phyloP scores from a whole-genome alignment of 441 rosid species.

The Bocquillonia castaneifolia region DNA sequence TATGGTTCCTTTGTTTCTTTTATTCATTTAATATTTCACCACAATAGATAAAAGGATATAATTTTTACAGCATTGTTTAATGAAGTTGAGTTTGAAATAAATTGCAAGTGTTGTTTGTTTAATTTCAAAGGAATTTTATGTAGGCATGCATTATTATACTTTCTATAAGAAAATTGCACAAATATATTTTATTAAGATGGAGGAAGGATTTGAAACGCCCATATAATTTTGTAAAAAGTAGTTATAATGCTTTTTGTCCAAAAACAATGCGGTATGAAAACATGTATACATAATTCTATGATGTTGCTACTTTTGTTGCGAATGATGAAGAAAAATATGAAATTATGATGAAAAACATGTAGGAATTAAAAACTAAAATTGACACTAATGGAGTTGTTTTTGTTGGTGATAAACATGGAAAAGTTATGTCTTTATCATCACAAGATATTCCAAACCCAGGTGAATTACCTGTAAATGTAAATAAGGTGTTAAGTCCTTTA shows the following conservation, averaged over 20 bases:
- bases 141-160: background rate
- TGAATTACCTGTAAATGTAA: background rate
- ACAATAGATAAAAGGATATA: no score
- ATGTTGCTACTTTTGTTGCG: background rate
- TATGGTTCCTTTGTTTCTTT: no score
- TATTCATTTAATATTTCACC: no score
- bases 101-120: background rate
- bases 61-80: background rate
- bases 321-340: background rate
- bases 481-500: background rate
- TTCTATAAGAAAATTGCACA: background rate
- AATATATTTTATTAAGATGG: background rate
- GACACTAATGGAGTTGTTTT: background rate
- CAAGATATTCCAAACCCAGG: background rate
- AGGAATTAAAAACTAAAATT: background rate
- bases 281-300: background rate
- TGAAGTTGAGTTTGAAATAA: background rate
- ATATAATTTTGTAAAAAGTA: background rate
- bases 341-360: background rate
- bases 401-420: background rate
- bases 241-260: background rate
- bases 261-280: background rate
- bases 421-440: background rate
- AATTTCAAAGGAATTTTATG: conserved; percentile 1
- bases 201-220: background rate